A percentile compares a stretch with the other conserved stretches of the same genome.
phyloP scores from a whole-genome alignment of 768 basidiomycete genomes.

The Suillus cothurnatus region DNA sequence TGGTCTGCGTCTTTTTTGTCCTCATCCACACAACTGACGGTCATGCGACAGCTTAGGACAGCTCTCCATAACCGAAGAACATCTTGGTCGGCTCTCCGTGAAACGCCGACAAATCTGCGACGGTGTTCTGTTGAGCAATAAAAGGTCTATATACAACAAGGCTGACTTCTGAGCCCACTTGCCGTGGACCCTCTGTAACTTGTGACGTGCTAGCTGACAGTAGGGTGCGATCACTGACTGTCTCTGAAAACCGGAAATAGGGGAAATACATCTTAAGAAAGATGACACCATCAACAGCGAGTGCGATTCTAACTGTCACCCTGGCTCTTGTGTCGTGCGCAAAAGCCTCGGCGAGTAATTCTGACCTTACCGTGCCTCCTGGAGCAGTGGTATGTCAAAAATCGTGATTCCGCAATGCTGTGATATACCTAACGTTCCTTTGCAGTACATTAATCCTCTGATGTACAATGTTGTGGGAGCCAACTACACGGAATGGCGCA shows the following conservation, averaged over 20 bases:
- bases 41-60: constrained; percentile 10
- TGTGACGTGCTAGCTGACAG: neutral
- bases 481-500: constrained; percentile 40
- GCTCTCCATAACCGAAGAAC: neutral
- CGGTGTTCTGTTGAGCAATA: constrained; percentile 5
- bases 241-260: constrained; percentile 2
- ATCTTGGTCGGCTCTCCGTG: constrained; percentile 6
- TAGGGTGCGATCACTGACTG: neutral
- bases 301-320: constrained; percentile 5
- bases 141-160: constrained; percentile 3
- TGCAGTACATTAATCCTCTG: constrained; percentile 51
- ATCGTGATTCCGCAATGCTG: neutral
- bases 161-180: neutral
- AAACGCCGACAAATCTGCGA: constrained; percentile 2
- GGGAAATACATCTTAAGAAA: neutral
- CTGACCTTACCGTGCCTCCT: constrained; percentile 15
- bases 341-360: neutral
- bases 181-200: neutral
- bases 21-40: constrained; percentile 13
- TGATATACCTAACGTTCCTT: neutral
- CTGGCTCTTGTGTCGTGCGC: constrained; percentile 3
- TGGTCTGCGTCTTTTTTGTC: constrained; percentile 1
- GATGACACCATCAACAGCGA: constrained; percentile 9
- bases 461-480: constrained; percentile 54
- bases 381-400: constrained; percentile 21